These are phyloP conservation scores for Yamadazyma insecticola DNA, from an alignment of 805 yeast species.

Conservation along the genomic window DNA sequence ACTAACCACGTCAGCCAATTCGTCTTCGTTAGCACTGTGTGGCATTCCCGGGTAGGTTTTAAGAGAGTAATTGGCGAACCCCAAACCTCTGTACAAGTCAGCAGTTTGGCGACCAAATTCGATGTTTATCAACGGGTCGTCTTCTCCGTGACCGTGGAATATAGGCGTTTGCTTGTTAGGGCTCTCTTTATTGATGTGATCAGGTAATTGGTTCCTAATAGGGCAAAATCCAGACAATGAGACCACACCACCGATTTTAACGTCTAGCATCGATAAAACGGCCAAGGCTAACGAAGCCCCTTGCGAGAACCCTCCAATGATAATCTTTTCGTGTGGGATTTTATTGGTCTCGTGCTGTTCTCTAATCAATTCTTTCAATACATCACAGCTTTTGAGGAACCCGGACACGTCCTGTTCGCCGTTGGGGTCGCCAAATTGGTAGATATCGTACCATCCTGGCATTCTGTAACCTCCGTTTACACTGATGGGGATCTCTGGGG, in stretches of 20 bases:
- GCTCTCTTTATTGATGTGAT: conserved; percentile 9
- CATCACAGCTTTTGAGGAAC: conserved; percentile 44
- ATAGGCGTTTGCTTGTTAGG: conserved; percentile 64
- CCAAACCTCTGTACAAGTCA: conserved; percentile 46
- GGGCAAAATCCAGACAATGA: conserved; percentile 74
- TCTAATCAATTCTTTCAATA: conserved; percentile 42
- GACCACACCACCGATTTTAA: conserved; percentile 73
- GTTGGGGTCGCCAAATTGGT: conserved; percentile 45
- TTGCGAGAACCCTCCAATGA: conserved; percentile 95
- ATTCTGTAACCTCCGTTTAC: conserved; percentile 59
- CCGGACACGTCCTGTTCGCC: conserved; percentile 52
- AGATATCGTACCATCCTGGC: conserved; percentile 89
- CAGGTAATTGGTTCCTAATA: conserved; percentile 15
- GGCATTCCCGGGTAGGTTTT: conserved; percentile 57
- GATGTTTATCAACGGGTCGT: conserved; percentile 60
- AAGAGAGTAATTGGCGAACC: conserved; percentile 36
- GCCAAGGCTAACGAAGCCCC: conserved; percentile 83
- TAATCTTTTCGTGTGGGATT: conserved; percentile 58
- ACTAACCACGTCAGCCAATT: conserved; percentile 48
- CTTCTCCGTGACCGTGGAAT: conserved; percentile 85
- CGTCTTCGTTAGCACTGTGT: conserved; percentile 67
- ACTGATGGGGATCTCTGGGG: conserved; percentile 70
- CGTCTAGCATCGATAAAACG: conserved; percentile 46
- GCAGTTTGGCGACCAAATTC: conserved; percentile 35
- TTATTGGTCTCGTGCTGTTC: conserved; percentile 49